Evolutionary conservation across 1,139 yeast genomes (phyloP), one percentile per base, ranked within the genome.

Genomic region (Suhomyces choctaworum): DNA sequence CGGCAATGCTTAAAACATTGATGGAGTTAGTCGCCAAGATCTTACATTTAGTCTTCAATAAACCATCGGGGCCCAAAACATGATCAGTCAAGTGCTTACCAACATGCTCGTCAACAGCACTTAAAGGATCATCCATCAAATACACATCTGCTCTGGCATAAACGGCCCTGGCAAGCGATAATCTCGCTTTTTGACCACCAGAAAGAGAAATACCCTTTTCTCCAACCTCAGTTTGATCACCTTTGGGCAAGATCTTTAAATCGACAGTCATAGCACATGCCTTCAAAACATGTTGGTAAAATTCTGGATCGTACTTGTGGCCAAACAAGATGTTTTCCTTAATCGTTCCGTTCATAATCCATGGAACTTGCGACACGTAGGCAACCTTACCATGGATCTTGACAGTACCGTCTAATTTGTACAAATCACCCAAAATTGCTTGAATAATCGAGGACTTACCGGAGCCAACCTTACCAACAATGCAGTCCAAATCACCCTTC

Each of bases 181-280:
- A 67, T 62, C 98, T 80, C 1, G 97, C 97, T 69, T 90, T 92
- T 62, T 92, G 97, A 30, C 98, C 98, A 41, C 98, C 98, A 31
- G 96, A 87, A 39, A 92, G 70, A 10, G 97, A 87, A 39, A 92
- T 88, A 51, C 98, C 98, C 65, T 90, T 92, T 64, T 92, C 98
- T 45, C 98, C 98, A 33, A 92, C 97, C 52, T 85, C 77, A 2
- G 98, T 90, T 37, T 70, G 68, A 58, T 92, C 97, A 32, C 97
- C 97, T 54, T 87, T 86, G 3, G 95, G 86, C 35, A 92, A 69
- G 23, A 83, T 78, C 17, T 75, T 76, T 47, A 92, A 73, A 63
- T 92, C 98, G 30, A 52, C 48, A n/a, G 72, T 63, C 51, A 92
- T 72, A 5, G 96, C 96, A 71, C 98, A 92, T 0, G 97, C 97